Evolutionary conservation across 2,329 filamentous ascomycete genomes (phyloP), one percentile per base, ranked within the genome.

Genomic region (Dactylonectria estremocensis): DNA sequence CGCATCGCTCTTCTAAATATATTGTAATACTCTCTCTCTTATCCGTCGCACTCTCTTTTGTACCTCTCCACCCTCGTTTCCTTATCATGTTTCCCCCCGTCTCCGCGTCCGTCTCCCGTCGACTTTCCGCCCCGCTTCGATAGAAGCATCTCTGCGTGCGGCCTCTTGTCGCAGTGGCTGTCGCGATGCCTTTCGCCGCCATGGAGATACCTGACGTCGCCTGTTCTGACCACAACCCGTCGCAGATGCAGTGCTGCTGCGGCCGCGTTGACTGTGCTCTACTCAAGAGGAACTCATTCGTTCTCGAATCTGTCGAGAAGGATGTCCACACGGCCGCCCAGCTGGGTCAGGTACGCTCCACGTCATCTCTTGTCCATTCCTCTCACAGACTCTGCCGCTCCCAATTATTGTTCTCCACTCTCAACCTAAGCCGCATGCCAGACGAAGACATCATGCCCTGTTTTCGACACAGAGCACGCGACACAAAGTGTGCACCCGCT

Each of bases 311-410:
- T 68, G 87, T 98, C 71, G 95, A 98, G 82, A 92, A 92, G 75
- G 94, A 98, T 83, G 93, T 98, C 61, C 91, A 91, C 75, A 94
- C 90, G 59, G 96, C 96, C 46, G 96, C 95, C 55, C 89, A 92
- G 79, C 88, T 98, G 76, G 96, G 96, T 72, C 93, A 98, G 93
- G 95, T 98, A 92, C 79, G 93, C 89, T 18, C 70, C 69, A 70
- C 13, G n/a, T n/a, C n/a, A n/a, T 40, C 46, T 40, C 67, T 50
- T 55, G 53, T 64, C 59, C 74, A 76, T 77, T 77, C 74, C 73
- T 74, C 49, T 24, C 53, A 64, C 68, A 63, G 50, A 33, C 54
- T 49, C 31, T 56, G 28, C 40, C 40, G n/a, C 40, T 3, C 40
- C n/a, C 40, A 43, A 6, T 14, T 9, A 14, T 14, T 37, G 3